Base-by-base conservation (phyloP, 2,329 filamentous ascomycete species). In the Diplodia scrobiculata region DNA sequence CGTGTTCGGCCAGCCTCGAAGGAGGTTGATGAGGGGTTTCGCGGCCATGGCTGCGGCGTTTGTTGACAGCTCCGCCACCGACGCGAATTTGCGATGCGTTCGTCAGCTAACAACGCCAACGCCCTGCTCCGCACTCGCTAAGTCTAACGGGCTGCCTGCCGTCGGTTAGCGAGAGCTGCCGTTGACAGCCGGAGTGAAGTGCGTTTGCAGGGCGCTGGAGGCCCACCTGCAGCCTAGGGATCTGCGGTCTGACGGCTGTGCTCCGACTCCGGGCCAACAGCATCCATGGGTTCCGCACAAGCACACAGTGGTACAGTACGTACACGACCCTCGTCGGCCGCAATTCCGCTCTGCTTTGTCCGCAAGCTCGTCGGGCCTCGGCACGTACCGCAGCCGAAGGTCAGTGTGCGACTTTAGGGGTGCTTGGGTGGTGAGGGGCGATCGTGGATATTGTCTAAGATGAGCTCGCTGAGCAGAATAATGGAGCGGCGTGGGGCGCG, bases 1-100 rank as follows among this genome's bases (percentile, higher is more conserved):
- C 45, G 82, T 77, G 73, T 82, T 82, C 0, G 90, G 90, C 88
- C 89, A 91, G 71, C 90, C 89, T 52, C 86, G 83, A 64, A 89
- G 79, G 66, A 90, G 81, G 72, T 90, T 89, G 73, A 90, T 89
- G 21, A 78, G 78, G 34, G 69, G 69, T 47, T 65, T 65, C 25
- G 63, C 21, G 38, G 38, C 38, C 38, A 48, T 60, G 25, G 54
- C 54, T 47, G 21, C 21, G 54, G 54, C 54, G 51, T 60, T 47
- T 41, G 38, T 60, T 29, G 50, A 55, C 27, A 38, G 54, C 47
- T 55, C 36, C 50, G 63, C 41, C 59, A 41, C 59, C 41, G 34
- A 34, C 13, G 41, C 55, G 38, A 34, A 60, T 55, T 55, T 55
- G 34, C 54, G 54, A 45, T 36, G 54, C n/a, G 21, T 48, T 60